Percentiles rank a stretch among this genome's conserved stretches.
These are phyloP conservation scores for Pythium oligandrum DNA, from an alignment of 352 stramenopile species.

Conservation along the genomic window DNA sequence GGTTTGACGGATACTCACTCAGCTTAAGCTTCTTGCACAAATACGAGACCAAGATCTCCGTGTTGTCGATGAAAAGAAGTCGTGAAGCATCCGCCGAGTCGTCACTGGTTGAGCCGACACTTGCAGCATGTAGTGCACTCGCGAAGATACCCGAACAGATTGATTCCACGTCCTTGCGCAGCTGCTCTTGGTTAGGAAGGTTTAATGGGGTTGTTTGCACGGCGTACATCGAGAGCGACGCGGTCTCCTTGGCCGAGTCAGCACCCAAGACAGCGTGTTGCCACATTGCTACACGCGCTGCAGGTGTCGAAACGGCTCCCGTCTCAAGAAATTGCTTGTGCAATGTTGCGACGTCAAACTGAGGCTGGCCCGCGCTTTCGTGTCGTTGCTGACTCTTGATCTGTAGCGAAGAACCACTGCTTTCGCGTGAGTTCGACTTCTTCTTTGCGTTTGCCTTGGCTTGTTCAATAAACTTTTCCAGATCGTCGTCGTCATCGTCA, in stretches of 20 bases:
- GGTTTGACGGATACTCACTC: conserved; percentile 38
- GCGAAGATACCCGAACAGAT: conserved; percentile 63
- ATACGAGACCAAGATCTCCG: conserved; percentile 65
- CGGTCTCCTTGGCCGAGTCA: conserved; percentile 17
- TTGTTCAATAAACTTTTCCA: conserved; percentile 52
- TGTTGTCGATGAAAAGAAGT: conserved; percentile 72
- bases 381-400: conserved; percentile 52
- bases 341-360: conserved; percentile 24
- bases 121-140: conserved; percentile 43
- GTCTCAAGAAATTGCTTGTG: conserved; percentile 31
- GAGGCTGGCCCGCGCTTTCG: background rate
- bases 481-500: conserved; percentile 44
- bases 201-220: conserved; percentile 61
- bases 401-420: conserved; percentile 46
- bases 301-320: conserved; percentile 26
- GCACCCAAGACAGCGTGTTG: conserved; percentile 39
- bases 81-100: conserved; percentile 32
- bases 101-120: conserved; percentile 27
- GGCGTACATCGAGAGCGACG: conserved; percentile 58
- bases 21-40: conserved; percentile 58
- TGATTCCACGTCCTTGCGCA: conserved; percentile 67
- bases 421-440: conserved; percentile 43
- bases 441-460: conserved; percentile 36
- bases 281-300: conserved; percentile 51
- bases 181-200: conserved; percentile 37